These are phyloP conservation scores for Pythium rhizo-oryzae DNA, from an alignment of 352 stramenopile species.

Conservation along the genomic window DNA sequence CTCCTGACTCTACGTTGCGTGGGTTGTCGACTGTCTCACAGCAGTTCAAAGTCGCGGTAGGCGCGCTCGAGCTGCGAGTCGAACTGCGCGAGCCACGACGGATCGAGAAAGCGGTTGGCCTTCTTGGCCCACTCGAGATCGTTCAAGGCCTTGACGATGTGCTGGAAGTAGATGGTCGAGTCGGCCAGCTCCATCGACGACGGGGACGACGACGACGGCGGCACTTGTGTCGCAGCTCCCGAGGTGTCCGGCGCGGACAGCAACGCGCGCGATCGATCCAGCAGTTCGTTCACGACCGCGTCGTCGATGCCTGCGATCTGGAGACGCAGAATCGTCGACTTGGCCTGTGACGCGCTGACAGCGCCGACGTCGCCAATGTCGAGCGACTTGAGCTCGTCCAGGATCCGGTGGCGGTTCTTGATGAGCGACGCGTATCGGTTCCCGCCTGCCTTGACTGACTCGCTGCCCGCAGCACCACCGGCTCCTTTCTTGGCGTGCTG, in stretches of 20 bases:
- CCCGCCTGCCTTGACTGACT: constrained; percentile 27
- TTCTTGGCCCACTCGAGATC: constrained; percentile 71
- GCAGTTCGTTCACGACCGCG: constrained; percentile 44
- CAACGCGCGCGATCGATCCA: constrained; percentile 34
- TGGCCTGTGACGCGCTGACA: constrained; percentile 47
- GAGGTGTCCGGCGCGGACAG: constrained; percentile 6
- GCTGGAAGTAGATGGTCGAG: constrained; percentile 40
- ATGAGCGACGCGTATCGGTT: constrained; percentile 46
- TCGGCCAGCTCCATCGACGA: constrained; percentile 3
- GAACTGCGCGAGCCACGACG: constrained; percentile 79
- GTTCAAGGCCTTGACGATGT: constrained; percentile 57
- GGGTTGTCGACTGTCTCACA: constrained; percentile 33
- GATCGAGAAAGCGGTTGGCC: constrained; percentile 78
- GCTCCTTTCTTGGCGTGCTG: constrained; percentile 43
- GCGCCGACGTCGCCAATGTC: constrained; percentile 41
- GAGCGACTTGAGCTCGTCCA: constrained; percentile 62
- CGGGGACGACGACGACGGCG: not conserved
- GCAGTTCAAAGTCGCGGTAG: constrained; percentile 66
- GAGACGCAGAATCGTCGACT: constrained; percentile 45
- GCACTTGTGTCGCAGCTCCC: not conserved
- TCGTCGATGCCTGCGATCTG: constrained; percentile 59
- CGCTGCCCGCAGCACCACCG: constrained; percentile 3
- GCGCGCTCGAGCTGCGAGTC: constrained; percentile 79
- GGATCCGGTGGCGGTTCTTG: constrained; percentile 63
- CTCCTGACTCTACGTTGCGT: not conserved